phyloP scores from a whole-genome alignment of 495 filamentous ascomycete genomes.

The Emericellopsis terricola region DNA sequence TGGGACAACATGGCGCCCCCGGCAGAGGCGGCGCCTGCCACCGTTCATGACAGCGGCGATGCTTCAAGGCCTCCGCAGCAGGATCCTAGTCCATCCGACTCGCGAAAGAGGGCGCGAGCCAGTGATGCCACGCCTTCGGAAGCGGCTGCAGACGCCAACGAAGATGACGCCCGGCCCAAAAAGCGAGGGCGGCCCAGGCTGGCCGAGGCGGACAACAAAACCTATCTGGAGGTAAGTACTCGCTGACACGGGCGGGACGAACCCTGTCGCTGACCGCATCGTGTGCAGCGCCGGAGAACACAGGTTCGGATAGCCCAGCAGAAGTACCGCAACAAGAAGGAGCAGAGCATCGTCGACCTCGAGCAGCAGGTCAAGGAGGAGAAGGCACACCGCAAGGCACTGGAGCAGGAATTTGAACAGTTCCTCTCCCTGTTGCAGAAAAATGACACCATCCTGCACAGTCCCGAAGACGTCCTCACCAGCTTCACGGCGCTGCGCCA shows the following conservation, averaged over 20 bases:
- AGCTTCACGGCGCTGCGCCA: too few species aligned
- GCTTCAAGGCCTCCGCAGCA: too few species aligned
- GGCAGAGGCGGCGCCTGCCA: too few species aligned
- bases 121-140: too few species aligned
- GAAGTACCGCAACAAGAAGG: slow-evolving; percentile 70
- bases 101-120: too few species aligned
- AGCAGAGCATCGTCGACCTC: slow-evolving; percentile 58
- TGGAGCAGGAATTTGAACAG: slow-evolving; percentile 55
- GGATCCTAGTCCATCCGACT: too few species aligned
- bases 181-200: not conserved
- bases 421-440: slow-evolving; percentile 41
- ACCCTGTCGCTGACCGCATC: not conserved
- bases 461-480: too few species aligned
- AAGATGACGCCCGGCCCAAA: not conserved
- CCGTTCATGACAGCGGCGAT: too few species aligned
- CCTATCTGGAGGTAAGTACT: too few species aligned
- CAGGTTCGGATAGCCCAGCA: slow-evolving; percentile 77
- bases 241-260: too few species aligned
- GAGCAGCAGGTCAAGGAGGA: slow-evolving; percentile 48
- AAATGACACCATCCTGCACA: slow-evolving; percentile 29
- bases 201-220: not conserved
- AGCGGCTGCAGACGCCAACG: too few species aligned
- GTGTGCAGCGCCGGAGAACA: slow-evolving; percentile 53
- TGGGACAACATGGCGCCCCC: too few species aligned
- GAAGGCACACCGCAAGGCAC: slow-evolving; percentile 46